phyloP scores from a whole-genome alignment of 2,329 filamentous ascomycete genomes.

The Neofusicoccum ribis region DNA sequence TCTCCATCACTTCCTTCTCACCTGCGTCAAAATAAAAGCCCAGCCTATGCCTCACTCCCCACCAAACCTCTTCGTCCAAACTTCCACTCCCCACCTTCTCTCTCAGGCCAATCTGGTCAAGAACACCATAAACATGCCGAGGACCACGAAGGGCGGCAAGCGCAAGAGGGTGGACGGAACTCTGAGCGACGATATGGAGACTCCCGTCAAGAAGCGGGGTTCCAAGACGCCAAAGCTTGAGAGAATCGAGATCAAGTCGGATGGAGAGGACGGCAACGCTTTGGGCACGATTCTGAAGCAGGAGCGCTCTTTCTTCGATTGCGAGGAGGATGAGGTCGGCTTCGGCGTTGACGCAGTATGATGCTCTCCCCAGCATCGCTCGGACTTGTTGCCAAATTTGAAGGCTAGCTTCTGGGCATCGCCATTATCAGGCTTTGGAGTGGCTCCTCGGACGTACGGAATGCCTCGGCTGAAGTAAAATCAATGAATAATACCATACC shows the following conservation, averaged over 20 bases:
- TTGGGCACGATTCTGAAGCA: neutral
- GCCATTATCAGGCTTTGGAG: neutral
- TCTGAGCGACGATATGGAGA: neutral
- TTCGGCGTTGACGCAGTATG: neutral
- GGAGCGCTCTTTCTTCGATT: no score
- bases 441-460: neutral
- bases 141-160: neutral
- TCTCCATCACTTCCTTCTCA: neutral
- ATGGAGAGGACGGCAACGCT: neutral
- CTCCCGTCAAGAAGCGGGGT: neutral
- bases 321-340: neutral
- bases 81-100: neutral
- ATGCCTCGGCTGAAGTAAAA: neutral
- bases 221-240: neutral
- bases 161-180: neutral
- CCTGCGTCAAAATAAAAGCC: neutral
- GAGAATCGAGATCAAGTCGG: neutral
- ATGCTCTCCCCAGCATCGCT: neutral
- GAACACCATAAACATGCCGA: neutral
- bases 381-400: neutral
- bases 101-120: neutral
- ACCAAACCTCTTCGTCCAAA: neutral
- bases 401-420: neutral
- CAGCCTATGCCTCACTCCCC: neutral
- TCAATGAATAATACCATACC: neutral